A percentile compares a stretch with the other conserved stretches of the same genome.
These are phyloP conservation scores for Orbilia quercus DNA, from an alignment of 2,329 filamentous ascomycete species.

Conservation along the genomic window DNA sequence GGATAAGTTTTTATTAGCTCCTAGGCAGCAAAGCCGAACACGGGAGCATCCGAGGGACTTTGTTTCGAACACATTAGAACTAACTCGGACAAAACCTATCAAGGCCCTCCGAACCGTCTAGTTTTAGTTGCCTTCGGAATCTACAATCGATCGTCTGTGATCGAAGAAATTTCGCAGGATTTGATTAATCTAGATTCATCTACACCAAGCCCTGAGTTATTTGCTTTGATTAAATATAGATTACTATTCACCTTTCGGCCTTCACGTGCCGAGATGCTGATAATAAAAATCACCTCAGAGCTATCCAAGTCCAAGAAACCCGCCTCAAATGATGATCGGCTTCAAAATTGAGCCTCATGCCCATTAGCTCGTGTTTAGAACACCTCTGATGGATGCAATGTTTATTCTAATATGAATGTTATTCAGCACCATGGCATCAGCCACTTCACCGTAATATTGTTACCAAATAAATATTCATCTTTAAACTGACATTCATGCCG, in stretches of 20 bases:
- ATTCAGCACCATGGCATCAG: too few species aligned
- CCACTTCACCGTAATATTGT: too few species aligned
- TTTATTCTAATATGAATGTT: too few species aligned
- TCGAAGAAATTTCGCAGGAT: background rate
- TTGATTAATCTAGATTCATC: conserved; percentile 12
- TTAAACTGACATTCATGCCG: too few species aligned
- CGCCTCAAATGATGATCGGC: too few species aligned
- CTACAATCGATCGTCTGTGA: background rate
- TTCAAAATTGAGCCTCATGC: too few species aligned
- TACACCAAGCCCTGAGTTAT: background rate
- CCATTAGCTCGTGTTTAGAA: too few species aligned
- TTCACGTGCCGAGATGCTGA: background rate
- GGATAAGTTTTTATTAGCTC: conserved; percentile 4
- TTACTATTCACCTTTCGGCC: background rate
- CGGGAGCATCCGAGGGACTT: conserved; percentile 20
- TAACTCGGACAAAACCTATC: conserved; percentile 1
- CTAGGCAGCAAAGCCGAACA: conserved; percentile 27
- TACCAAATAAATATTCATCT: too few species aligned
- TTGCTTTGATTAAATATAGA: conserved; percentile 26
- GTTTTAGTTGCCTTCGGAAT: conserved; percentile 9
- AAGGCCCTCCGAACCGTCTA: too few species aligned
- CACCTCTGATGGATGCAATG: too few species aligned
- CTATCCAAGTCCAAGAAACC: background rate
- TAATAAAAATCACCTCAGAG: background rate
- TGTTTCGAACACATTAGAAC: conserved; percentile 10